Percentiles rank a stretch among this genome's conserved stretches.
phyloP scores from a whole-genome alignment of 495 filamentous ascomycete species.

The Podospora comata region DNA sequence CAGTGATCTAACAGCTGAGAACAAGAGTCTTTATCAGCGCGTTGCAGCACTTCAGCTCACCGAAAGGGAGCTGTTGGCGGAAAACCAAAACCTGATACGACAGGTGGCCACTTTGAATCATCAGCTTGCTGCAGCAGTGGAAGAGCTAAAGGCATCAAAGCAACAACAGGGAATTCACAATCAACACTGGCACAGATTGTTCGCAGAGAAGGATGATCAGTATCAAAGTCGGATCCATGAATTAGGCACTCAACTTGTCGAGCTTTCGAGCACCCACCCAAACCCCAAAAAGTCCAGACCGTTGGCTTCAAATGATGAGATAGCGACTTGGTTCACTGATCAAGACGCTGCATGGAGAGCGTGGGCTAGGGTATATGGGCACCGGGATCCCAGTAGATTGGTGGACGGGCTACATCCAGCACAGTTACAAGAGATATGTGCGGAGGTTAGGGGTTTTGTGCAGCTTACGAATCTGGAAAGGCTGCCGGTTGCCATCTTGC shows the following conservation, averaged over 20 bases:
- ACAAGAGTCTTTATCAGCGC: constrained; percentile 19
- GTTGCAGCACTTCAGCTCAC: constrained; percentile 20
- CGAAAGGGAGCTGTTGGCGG: constrained; percentile 18
- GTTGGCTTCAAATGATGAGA: constrained; percentile 3
- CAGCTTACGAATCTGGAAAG: constrained; percentile 16
- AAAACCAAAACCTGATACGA: constrained; percentile 19
- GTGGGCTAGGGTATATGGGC: constrained; percentile 18
- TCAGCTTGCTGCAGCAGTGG: neutral
- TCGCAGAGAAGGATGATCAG: constrained; percentile 11
- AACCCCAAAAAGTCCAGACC: neutral
- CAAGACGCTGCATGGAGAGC: constrained; percentile 11
- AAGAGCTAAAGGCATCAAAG: neutral
- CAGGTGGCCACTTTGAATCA: constrained; percentile 6
- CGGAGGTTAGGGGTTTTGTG: constrained; percentile 22
- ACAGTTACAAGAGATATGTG: constrained; percentile 23
- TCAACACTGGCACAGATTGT: constrained; percentile 13
- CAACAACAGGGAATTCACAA: neutral
- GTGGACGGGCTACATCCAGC: constrained; percentile 21
- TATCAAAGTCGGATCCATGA: constrained; percentile 18
- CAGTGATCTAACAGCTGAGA: constrained; percentile 17
- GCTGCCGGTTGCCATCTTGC: constrained; percentile 18
- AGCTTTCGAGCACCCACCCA: neutral
- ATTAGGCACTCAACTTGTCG: constrained; percentile 12
- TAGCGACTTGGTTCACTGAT: constrained; percentile 11
- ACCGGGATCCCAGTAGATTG: constrained; percentile 15